Conservation (phyloP, 148 eudicot species). For the Vaccinium corymbosum region DNA sequence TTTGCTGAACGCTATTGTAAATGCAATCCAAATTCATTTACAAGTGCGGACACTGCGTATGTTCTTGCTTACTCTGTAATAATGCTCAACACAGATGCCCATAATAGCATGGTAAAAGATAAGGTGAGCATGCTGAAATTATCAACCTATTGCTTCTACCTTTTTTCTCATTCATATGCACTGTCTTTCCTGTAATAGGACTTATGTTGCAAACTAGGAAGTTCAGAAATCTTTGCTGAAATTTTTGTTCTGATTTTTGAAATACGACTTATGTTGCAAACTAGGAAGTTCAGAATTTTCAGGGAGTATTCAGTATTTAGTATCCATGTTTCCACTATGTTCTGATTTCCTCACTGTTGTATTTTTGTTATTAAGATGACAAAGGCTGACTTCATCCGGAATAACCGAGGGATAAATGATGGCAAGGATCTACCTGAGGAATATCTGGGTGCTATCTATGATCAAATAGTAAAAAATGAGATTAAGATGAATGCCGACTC, state of each 20-base stretch:
- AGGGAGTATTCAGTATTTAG: neutral
- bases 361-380: conserved; percentile 54
- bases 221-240: conserved; percentile 3
- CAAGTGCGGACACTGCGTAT: conserved; percentile 97
- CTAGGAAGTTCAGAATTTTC: conserved; percentile 7
- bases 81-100: conserved; percentile 99
- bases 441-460: conserved; percentile 79
- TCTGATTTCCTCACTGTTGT: conserved; percentile 24
- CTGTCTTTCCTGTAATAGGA: neutral
- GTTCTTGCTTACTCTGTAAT: conserved; percentile 99
- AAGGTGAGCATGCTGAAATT: conserved; percentile 54
- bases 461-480: conserved; percentile 90
- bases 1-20: conserved; percentile 98
- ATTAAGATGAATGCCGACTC: conserved; percentile 90
- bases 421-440: conserved; percentile 97
- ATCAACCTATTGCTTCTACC: neutral
- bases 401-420: conserved; percentile 95
- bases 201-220: neutral
- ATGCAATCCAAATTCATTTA: conserved; percentile 87
- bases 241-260: neutral
- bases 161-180: neutral
- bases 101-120: conserved; percentile 92
- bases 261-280: neutral
- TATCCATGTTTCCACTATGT: conserved; percentile 2
- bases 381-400: conserved; percentile 91